A percentile compares a stretch with the other conserved stretches of the same genome.
phyloP scores from a whole-genome alignment of 768 basidiomycete genomes.

The Leccinum obscurum region DNA sequence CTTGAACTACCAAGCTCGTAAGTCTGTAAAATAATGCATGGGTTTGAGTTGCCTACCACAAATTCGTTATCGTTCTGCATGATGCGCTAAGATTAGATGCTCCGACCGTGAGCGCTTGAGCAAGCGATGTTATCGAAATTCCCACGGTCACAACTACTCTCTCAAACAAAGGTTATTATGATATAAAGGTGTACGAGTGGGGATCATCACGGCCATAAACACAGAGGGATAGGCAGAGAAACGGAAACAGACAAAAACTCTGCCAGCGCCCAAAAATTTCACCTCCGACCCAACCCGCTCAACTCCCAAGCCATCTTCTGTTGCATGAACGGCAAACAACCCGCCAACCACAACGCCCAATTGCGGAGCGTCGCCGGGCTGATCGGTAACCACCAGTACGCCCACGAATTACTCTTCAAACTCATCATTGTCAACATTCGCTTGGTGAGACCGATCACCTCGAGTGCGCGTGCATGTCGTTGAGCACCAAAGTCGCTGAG shows the following conservation, averaged over 20 bases:
- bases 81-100: background rate
- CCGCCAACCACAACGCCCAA: background rate
- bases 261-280: background rate
- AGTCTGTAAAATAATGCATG: background rate
- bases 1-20: conserved; percentile 19
- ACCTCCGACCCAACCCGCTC: conserved; percentile 30
- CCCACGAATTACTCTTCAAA: conserved; percentile 10
- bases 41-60: conserved; percentile 18
- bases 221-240: background rate
- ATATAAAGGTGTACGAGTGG: too few relatives aligned
- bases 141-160: background rate
- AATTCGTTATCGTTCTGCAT: conserved; percentile 24
- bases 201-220: background rate
- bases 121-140: background rate
- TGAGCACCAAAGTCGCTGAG: background rate
- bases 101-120: background rate
- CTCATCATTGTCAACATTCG: conserved; percentile 26
- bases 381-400: conserved; percentile 31
- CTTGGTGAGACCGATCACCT: background rate
- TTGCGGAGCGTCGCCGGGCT: conserved; percentile 11
- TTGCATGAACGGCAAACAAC: conserved; percentile 21
- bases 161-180: too few relatives aligned
- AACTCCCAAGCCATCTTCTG: conserved; percentile 25
- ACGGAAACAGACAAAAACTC: background rate
- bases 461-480: background rate